Evolutionary conservation across 345 rosid genomes (phyloP), one percentile per base, ranked within the genome.

Genomic region (Linum usitatissimum): DNA sequence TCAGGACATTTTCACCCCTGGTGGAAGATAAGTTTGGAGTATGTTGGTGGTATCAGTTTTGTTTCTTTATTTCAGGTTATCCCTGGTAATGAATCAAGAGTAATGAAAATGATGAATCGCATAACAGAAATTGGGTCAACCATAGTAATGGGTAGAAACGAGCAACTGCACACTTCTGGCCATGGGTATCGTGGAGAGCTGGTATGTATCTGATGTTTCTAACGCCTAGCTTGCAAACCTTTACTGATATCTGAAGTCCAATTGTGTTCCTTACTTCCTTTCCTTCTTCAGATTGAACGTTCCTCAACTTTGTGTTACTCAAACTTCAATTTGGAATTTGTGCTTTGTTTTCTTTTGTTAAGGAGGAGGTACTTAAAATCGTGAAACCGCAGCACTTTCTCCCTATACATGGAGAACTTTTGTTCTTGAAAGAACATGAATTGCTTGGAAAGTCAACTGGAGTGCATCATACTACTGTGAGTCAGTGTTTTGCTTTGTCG

Each of bases 371-470:
- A 65, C 94, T 93, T 68, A 78, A 80, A 78, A 83, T 93, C 66
- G 96, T 93, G 65, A 93, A 90, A 81, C 99, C 99, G 28, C 99
- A 93, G 64, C 99, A 93, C 79, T 93, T 93, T 80, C 81, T 93
- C 64, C 97, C 99, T 49, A 80, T 90, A 65, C 97, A 93, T 70
- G 99, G 99, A 73, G 99, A 93, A 77, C 99, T 93, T 23, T 65
- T 93, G 85, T 93, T 93, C 78, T 77, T 93, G 64, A 90, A 87
- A 80, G 99, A 93, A 80, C 99, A 90, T 73, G 97, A 93, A 79
- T 72, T 85, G 71, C 97, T 93, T 34, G 99, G 97, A 48, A 90
- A 79, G 65, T 80, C 97, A 63, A 90, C 92, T 70, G 99, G 99
- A 68, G 82, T 93, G 78, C 90, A 78, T 6, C 99, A 93, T 72